These are phyloP conservation scores for Pyrenophora seminiperda DNA, from an alignment of 2,329 filamentous ascomycete genomes.

Conservation along the genomic window DNA sequence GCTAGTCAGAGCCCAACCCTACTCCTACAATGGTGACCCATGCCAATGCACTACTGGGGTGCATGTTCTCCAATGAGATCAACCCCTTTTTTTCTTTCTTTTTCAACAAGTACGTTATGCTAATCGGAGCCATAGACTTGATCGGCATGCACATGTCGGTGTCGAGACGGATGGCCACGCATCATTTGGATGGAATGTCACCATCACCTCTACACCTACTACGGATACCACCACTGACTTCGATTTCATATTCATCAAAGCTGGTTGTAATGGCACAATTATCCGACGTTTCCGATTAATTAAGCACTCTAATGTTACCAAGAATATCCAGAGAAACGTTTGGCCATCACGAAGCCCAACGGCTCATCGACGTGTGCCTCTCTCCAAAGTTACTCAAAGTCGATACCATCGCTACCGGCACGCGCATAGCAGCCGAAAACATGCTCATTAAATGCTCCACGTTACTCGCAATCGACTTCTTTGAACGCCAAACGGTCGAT, in stretches of 20 bases:
- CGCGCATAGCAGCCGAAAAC: constrained; percentile 63
- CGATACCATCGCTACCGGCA: constrained; percentile 64
- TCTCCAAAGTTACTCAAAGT: constrained; percentile 54
- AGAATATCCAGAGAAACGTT: constrained; percentile 66
- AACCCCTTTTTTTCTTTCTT: too few relatives aligned
- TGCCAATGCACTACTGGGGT: constrained; percentile 63
- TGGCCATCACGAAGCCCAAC: constrained; percentile 60
- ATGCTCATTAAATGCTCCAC: constrained; percentile 59
- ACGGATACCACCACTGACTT: constrained; percentile 65
- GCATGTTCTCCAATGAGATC: constrained; percentile 61
- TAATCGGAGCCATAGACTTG: constrained; percentile 56
- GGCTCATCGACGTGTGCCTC: constrained; percentile 56
- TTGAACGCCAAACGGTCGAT: constrained; percentile 49
- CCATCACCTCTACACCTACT: constrained; percentile 60
- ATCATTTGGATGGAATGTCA: constrained; percentile 60
- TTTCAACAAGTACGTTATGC: constrained; percentile 52
- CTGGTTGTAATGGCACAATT: constrained; percentile 61
- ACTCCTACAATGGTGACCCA: constrained; percentile 60
- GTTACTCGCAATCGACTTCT: constrained; percentile 50
- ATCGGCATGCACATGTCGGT: constrained; percentile 65
- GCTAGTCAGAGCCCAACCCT: constrained; percentile 60
- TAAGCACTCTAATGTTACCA: constrained; percentile 58
- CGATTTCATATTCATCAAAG: constrained; percentile 63
- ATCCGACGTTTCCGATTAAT: constrained; percentile 55
- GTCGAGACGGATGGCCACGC: constrained; percentile 30